Conservation (phyloP, 768 basidiomycete genomes). For the Boletus huronensis region DNA sequence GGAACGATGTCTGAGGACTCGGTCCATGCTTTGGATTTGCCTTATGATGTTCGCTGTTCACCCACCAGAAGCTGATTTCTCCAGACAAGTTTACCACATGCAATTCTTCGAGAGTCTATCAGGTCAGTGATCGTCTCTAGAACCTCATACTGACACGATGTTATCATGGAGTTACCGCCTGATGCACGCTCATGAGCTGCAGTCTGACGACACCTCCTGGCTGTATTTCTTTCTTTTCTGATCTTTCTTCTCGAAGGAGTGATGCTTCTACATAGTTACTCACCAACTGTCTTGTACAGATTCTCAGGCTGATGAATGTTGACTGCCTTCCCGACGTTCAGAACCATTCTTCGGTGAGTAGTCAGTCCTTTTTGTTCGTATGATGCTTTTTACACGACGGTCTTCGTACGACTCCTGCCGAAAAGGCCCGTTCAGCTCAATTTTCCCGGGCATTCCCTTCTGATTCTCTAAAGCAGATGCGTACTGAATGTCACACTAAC, state of each 20-base stretch:
- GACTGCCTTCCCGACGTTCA: too few species aligned
- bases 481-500: neutral
- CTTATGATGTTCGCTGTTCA: neutral
- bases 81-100: neutral
- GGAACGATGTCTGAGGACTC: constrained; percentile 11
- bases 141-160: constrained; percentile 7
- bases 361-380: neutral
- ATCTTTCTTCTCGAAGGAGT: neutral
- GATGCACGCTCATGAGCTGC: constrained; percentile 5
- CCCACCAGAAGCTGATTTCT: neutral
- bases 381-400: constrained; percentile 34
- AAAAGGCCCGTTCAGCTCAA: constrained; percentile 87
- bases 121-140: neutral
- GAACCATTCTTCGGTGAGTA: neutral
- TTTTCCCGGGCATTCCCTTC: constrained; percentile 65
- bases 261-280: neutral
- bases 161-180: constrained; percentile 18
- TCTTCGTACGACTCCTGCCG: constrained; percentile 78
- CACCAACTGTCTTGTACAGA: neutral
- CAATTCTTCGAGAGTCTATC: neutral
- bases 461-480: constrained; percentile 49
- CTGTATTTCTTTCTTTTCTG: constrained; percentile 13
- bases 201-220: constrained; percentile 13
- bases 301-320: neutral
- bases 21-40: neutral